Evolutionary conservation across 305 asterid species (phyloP).

Genomic region (Plantago lanceolata): DNA sequence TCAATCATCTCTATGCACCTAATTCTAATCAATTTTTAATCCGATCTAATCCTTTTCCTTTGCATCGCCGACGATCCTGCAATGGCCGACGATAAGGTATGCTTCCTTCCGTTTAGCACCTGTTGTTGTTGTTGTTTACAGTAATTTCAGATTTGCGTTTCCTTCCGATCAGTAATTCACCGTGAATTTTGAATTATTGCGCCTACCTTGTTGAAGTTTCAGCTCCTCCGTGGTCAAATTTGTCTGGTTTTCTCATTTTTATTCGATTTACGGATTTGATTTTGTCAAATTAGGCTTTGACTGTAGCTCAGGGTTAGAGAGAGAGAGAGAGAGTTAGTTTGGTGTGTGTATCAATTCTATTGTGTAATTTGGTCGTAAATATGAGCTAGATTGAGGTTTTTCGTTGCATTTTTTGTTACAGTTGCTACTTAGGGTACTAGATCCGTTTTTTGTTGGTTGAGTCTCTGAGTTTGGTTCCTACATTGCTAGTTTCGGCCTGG

Average conservation of each 20-base stretch:
- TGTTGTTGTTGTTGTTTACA: not conserved
- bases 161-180: too few species aligned
- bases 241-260: not conserved
- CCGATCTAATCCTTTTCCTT: not conserved
- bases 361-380: not conserved
- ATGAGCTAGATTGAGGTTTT: not conserved
- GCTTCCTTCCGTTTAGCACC: not conserved
- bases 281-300: not conserved
- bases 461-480: not conserved
- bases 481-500: not conserved
- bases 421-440: not conserved
- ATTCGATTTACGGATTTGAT: not conserved
- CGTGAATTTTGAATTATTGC: too few species aligned
- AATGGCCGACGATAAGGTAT: slow-evolving; percentile 25
- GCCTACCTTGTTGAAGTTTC: too few species aligned
- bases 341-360: not conserved
- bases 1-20: not conserved
- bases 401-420: too few species aligned
- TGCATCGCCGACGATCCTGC: slow-evolving; percentile 4
- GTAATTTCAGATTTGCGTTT: slow-evolving; percentile 5
- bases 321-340: too few species aligned
- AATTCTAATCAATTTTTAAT: not conserved
- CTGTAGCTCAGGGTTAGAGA: not conserved
- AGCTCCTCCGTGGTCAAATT: not conserved
- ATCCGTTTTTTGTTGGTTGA: not conserved